Percentiles rank a stretch among this genome's conserved stretches.
These are phyloP conservation scores for Puya raimondii DNA, from an alignment of 176 grass and related monocot species.

Conservation along the genomic window DNA sequence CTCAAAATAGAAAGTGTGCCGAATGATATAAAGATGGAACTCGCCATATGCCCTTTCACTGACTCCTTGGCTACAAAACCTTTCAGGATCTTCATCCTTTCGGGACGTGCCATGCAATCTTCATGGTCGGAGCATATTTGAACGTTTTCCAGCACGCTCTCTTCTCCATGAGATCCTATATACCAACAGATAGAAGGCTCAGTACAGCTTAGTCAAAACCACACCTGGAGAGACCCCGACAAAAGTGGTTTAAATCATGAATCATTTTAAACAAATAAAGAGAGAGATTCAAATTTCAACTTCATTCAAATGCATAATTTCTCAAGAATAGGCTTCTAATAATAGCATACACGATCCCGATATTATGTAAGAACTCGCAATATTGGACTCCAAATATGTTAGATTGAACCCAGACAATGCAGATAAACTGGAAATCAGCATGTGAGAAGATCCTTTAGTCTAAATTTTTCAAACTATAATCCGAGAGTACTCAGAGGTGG, in stretches of 20 bases:
- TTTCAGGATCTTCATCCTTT: constrained; percentile 96
- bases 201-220: not conserved
- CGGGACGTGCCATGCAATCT: constrained; percentile 50
- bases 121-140: constrained; percentile 67
- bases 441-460: too few species aligned
- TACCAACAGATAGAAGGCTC: not conserved
- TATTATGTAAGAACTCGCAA: too few species aligned
- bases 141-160: constrained; percentile 39
- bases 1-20: constrained; percentile 48
- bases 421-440: too few species aligned
- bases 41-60: constrained; percentile 95
- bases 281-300: not conserved
- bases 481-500: too few species aligned
- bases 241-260: not conserved
- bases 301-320: not conserved
- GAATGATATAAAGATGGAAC: constrained; percentile 64
- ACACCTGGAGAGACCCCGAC: not conserved
- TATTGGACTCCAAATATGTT: too few species aligned
- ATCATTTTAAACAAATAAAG: not conserved
- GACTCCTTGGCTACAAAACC: constrained; percentile 95
- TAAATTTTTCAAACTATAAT: too few species aligned
- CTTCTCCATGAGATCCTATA: constrained; percentile 68
- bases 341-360: too few species aligned
- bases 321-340: not conserved
- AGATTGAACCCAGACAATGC: too few species aligned